Conservation (phyloP, 805 yeast species). For the Diddensiella santjacobensis region DNA sequence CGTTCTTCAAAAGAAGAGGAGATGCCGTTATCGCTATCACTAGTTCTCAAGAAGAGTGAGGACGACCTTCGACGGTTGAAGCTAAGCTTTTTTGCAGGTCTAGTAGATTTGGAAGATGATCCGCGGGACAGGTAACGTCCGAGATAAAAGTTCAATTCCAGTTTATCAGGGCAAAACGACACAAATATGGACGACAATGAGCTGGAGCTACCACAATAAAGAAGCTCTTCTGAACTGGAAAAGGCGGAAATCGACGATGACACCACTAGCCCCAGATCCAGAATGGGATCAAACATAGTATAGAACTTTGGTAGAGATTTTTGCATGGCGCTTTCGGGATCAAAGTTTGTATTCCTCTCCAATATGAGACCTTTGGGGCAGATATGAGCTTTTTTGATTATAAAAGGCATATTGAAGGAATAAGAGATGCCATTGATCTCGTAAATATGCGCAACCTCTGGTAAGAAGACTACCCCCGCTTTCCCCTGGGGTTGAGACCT, state of each 20-base stretch:
- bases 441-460: constrained; percentile 60
- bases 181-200: constrained; percentile 47
- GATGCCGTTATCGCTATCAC: constrained; percentile 16
- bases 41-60: constrained; percentile 7
- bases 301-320: constrained; percentile 42
- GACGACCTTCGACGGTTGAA: constrained; percentile 16
- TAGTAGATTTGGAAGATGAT: constrained; percentile 7
- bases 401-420: constrained; percentile 66
- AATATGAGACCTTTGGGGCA: constrained; percentile 66
- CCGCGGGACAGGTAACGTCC: constrained; percentile 40
- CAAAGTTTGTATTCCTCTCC: constrained; percentile 42
- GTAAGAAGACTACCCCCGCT: constrained; percentile 58
- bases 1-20: constrained; percentile 18
- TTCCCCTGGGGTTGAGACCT: neutral
- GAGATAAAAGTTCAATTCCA: constrained; percentile 51
- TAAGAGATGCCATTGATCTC: constrained; percentile 56
- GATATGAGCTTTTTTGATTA: constrained; percentile 54
- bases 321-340: constrained; percentile 1
- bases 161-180: constrained; percentile 49
- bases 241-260: constrained; percentile 68
- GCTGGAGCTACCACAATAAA: constrained; percentile 47
- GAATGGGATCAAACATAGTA: constrained; percentile 69
- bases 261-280: constrained; percentile 66
- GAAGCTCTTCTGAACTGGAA: constrained; percentile 52
- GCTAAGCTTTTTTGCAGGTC: constrained; percentile 6